A percentile compares a stretch with the other conserved stretches of the same genome.
phyloP scores from a whole-genome alignment of 306 rosid species.

The Sechiopsis laciniata region DNA sequence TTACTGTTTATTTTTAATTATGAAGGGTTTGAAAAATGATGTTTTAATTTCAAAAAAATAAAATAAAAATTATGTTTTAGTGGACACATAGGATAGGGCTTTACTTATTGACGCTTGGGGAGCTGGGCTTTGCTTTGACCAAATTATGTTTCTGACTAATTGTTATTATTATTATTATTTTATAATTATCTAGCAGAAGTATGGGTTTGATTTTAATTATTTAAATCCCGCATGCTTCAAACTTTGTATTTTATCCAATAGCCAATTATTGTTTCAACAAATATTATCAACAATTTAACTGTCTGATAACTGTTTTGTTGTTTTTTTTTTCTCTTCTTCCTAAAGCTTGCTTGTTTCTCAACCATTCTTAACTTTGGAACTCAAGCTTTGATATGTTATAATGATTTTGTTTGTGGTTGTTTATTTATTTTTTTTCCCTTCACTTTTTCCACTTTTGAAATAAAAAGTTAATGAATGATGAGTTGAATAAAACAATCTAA shows the following conservation, averaged over 20 bases:
- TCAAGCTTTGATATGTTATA: too few relatives aligned
- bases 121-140: slow-evolving; percentile 10
- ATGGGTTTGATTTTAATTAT: too few relatives aligned
- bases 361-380: not conserved
- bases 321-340: too few relatives aligned
- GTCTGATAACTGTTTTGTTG: too few relatives aligned
- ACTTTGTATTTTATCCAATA: not conserved
- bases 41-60: not conserved
- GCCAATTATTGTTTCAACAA: not conserved
- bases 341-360: too few relatives aligned
- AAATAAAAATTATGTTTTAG: not conserved
- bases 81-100: slow-evolving; percentile 8
- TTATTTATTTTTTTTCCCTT: too few relatives aligned
- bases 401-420: too few relatives aligned
- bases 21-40: not conserved
- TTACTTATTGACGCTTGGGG: slow-evolving; percentile 17
- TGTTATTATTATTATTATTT: not conserved
- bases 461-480: too few relatives aligned
- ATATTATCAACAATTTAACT: not conserved
- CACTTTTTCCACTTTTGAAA: too few relatives aligned
- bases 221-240: not conserved
- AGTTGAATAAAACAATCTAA: too few relatives aligned
- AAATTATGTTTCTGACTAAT: not conserved
- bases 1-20: not conserved
- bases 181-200: slow-evolving; percentile 1